Conservation (phyloP, 73 alveolate genomes). For the Tetrahymena borealis region DNA sequence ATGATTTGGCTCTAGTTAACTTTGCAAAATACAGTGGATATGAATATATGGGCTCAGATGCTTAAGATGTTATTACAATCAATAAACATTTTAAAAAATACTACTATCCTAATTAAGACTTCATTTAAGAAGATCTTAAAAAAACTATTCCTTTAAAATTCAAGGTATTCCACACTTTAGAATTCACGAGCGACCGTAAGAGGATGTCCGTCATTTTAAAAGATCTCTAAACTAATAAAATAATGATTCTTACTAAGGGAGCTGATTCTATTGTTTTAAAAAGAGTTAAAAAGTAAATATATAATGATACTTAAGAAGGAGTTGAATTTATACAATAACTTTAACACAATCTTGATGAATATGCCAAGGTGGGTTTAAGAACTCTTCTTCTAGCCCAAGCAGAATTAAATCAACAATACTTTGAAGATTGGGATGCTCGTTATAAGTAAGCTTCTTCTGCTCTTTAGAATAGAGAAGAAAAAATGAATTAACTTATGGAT, state of each 20-base stretch:
- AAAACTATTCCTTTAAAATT: constrained; percentile 16
- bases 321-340: constrained; percentile 1
- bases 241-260: constrained; percentile 75
- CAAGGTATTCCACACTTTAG: constrained; percentile 21
- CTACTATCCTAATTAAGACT: not conserved
- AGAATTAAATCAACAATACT: constrained; percentile 45
- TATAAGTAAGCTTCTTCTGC: constrained; percentile 43
- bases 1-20: constrained; percentile 91
- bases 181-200: constrained; percentile 48
- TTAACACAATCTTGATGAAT: constrained; percentile 35
- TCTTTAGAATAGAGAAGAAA: constrained; percentile 24
- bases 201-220: constrained; percentile 71
- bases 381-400: constrained; percentile 80
- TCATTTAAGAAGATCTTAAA: not conserved
- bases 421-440: constrained; percentile 54
- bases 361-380: constrained; percentile 90
- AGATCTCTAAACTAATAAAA: constrained; percentile 49
- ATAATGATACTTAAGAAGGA: not conserved
- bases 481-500: constrained; percentile 48
- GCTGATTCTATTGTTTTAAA: constrained; percentile 85
- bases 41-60: constrained; percentile 42
- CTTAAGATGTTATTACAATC: constrained; percentile 39
- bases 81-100: constrained; percentile 16
- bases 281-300: constrained; percentile 20
- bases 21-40: constrained; percentile 68